A percentile compares a stretch with the other conserved stretches of the same genome.
Conservation (phyloP, 805 yeast species). For the Wickerhamia fluorescens region DNA sequence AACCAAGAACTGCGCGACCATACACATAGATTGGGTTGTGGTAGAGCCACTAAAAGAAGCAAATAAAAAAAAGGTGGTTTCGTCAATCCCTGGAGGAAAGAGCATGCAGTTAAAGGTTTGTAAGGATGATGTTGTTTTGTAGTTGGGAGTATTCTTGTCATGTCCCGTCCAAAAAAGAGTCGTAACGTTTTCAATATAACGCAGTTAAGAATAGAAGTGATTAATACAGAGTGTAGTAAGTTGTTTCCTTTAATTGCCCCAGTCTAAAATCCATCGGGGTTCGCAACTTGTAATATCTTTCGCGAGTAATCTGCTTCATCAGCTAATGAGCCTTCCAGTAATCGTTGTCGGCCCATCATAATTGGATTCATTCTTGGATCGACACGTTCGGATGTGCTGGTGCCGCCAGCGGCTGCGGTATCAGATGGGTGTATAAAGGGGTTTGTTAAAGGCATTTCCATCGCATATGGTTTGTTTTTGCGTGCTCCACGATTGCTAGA, state of each 20-base stretch:
- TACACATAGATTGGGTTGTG: too few relatives aligned
- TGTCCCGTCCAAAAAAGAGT: too few relatives aligned
- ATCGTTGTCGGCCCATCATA: constrained; percentile 75
- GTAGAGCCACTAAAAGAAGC: too few relatives aligned
- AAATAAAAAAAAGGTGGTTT: too few relatives aligned
- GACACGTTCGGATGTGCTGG: constrained; percentile 13
- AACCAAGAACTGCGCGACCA: too few relatives aligned
- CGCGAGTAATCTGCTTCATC: constrained; percentile 79
- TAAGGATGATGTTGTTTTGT: too few relatives aligned
- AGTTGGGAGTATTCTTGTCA: too few relatives aligned
- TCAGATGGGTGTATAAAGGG: constrained; percentile 62
- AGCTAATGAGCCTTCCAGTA: constrained; percentile 80
- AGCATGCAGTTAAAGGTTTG: too few relatives aligned
- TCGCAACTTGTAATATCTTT: constrained; percentile 79
- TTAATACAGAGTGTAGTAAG: not conserved
- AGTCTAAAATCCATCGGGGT: constrained; percentile 61
- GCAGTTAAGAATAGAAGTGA: not conserved
- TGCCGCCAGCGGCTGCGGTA: constrained; percentile 19
- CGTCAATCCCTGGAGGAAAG: too few relatives aligned
- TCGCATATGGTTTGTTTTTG: constrained; percentile 26
- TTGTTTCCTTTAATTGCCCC: too few relatives aligned
- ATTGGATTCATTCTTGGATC: constrained; percentile 70
- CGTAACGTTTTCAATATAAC: too few relatives aligned
- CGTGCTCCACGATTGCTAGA: constrained; percentile 16
- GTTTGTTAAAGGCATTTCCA: constrained; percentile 39